These are phyloP conservation scores for Sporothrix luriei DNA, from an alignment of 2,329 filamentous ascomycete genomes.

Conservation along the genomic window DNA sequence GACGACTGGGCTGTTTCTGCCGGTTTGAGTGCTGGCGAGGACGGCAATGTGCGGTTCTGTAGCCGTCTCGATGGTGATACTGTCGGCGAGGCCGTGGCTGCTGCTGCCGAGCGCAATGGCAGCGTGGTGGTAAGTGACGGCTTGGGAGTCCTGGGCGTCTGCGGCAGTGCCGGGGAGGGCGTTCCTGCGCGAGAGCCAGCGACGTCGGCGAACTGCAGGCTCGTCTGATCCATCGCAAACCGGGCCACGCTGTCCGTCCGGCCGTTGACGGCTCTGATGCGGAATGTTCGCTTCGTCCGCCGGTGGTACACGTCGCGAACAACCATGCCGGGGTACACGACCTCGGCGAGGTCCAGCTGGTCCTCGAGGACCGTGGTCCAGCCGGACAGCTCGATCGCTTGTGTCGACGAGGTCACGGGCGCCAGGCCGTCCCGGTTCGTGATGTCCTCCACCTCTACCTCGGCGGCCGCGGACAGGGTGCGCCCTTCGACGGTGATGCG, in stretches of 20 bases:
- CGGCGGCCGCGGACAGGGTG: slow-evolving; percentile 57
- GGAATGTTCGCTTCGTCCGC: slow-evolving; percentile 63
- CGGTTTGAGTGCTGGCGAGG: background rate
- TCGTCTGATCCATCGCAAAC: slow-evolving; percentile 43
- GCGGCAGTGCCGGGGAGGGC: slow-evolving; percentile 28
- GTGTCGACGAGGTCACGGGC: slow-evolving; percentile 36
- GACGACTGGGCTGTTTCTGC: slow-evolving; percentile 24
- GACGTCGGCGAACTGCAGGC: slow-evolving; percentile 46
- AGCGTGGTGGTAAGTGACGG: slow-evolving; percentile 10
- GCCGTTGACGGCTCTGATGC: slow-evolving; percentile 58
- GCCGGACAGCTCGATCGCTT: slow-evolving; percentile 39
- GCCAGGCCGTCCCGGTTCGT: slow-evolving; percentile 44
- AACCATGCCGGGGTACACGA: slow-evolving; percentile 68
- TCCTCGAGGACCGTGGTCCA: slow-evolving; percentile 47
- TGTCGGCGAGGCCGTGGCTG: slow-evolving; percentile 22
- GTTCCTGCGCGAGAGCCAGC: slow-evolving; percentile 31
- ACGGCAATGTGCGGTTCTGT: background rate
- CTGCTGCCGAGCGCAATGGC: slow-evolving; percentile 20
- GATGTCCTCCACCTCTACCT: slow-evolving; percentile 63
- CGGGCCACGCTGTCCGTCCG: slow-evolving; percentile 50
- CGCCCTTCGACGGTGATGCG: slow-evolving; percentile 52
- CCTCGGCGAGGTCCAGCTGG: slow-evolving; percentile 55
- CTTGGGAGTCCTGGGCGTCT: slow-evolving; percentile 29
- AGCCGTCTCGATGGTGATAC: slow-evolving; percentile 24
- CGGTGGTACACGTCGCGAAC: slow-evolving; percentile 65